Evolutionary conservation across 1,284 basidiomycete genomes (phyloP).

Genomic region (Cryptococcus jaspeensis): DNA sequence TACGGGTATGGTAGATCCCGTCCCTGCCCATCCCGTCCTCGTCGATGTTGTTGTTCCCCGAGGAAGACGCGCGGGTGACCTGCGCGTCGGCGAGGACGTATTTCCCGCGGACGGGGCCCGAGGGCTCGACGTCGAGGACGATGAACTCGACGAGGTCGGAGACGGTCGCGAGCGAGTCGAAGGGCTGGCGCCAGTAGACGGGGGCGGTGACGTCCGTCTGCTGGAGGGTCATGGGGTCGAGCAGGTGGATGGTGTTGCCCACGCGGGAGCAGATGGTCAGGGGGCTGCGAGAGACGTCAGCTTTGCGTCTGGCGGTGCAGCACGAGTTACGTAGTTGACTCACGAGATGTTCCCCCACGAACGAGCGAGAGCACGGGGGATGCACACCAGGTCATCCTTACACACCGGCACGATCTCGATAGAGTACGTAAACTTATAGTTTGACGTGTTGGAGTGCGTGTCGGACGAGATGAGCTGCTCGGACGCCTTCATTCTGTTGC

Average conservation of each 20-base stretch:
- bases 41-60: constrained; percentile 34
- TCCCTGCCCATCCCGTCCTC: constrained; percentile 57
- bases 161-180: constrained; percentile 76
- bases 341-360: constrained; percentile 77
- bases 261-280: constrained; percentile 85
- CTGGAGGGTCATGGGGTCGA: constrained; percentile 86
- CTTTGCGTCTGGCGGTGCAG: background rate
- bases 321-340: constrained; percentile 12
- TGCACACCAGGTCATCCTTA: constrained; percentile 94
- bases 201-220: constrained; percentile 73
- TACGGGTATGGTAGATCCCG: constrained; percentile 92
- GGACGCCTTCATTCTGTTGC: constrained; percentile 74
- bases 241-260: constrained; percentile 84
- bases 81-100: constrained; percentile 90
- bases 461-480: constrained; percentile 92
- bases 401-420: constrained; percentile 96
- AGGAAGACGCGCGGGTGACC: constrained; percentile 77
- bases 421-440: constrained; percentile 97
- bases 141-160: constrained; percentile 92
- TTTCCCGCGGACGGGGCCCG: constrained; percentile 67
- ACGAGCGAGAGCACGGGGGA: constrained; percentile 79
- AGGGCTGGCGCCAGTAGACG: constrained; percentile 89
- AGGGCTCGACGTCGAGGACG: constrained; percentile 88
- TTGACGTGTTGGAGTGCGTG: constrained; percentile 87
- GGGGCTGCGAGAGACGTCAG: constrained; percentile 54